Evolutionary conservation across 2,329 filamentous ascomycete genomes (phyloP), one percentile per base, ranked within the genome.

Genomic region (Neophaeococcomyces aloes): DNA sequence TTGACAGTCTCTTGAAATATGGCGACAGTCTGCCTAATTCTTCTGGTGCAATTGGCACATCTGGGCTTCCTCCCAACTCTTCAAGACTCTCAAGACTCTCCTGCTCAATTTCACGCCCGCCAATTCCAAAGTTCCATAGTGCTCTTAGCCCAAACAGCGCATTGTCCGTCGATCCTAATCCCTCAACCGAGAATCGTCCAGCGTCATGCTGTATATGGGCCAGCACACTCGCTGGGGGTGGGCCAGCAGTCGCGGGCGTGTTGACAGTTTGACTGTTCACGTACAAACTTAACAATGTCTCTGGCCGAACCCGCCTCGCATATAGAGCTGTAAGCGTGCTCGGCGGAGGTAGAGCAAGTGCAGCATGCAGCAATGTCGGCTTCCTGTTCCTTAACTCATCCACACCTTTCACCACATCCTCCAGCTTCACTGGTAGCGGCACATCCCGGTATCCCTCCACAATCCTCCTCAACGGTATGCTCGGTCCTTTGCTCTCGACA

Each of bases 51-150:
- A 57, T 56, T 1, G 48, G 44, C 7, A 49, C 32, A 29, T 29
- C 33, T 14, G 40, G 40, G n/a, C 11, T 23, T 15, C 40, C 40
- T 33, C 52, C 53, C 44, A 44, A 55, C 19, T 45, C 42, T 44
- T 51, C 50, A 38, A 46, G 23, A 11, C 29, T 15, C 7, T 14
- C 29, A 8, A 33, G 6, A 7, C 8, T 33, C 11, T 21, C 29
- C 13, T 44, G 11, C 38, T 50, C 17, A 27, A 29, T 25, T 18
- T 31, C 15, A 25, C 56, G 55, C 40, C 54, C 48, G 56, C 89
- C 83, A 14, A 79, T 75, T 11, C 89, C 89, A 59, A 94, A 96
- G 61, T 98, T 96, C 70, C 94, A 98, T 1, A 98, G 70, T 0
- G 87, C 91, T 19, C 89, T 76, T 48, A 94, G 67, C 11, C 91